Evolutionary conservation across 257 asterid species (phyloP).

Genomic region (Marsdenia floribunda): DNA sequence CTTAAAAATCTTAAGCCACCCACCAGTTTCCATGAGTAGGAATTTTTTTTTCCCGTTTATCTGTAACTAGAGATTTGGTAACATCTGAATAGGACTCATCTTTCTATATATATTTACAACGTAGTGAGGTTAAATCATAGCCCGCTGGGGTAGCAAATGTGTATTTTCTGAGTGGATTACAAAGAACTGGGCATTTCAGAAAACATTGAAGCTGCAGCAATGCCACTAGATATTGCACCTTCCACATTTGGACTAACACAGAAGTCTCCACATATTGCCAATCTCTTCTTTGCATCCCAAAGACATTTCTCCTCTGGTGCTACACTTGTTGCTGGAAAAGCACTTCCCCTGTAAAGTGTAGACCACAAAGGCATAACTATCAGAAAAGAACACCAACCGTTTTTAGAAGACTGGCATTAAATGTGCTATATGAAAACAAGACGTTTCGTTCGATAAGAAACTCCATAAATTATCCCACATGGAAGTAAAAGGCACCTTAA

Average conservation of each 20-base stretch:
- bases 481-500: background rate
- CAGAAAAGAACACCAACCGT: too few relatives aligned
- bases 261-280: slow-evolving; percentile 87
- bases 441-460: background rate
- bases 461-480: background rate
- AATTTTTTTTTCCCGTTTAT: background rate
- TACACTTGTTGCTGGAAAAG: slow-evolving; percentile 65
- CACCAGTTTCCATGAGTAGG: background rate
- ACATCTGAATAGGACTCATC: background rate
- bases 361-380: slow-evolving; percentile 8
- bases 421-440: background rate
- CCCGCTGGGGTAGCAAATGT: background rate
- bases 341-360: slow-evolving; percentile 70
- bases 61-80: background rate
- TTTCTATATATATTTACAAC: background rate
- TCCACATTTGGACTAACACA: slow-evolving; percentile 73
- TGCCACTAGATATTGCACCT: slow-evolving; percentile 79
- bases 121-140: background rate
- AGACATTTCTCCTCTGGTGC: slow-evolving; percentile 69
- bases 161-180: slow-evolving; percentile 11
- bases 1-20: background rate
- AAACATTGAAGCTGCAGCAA: slow-evolving; percentile 76
- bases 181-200: slow-evolving; percentile 33
- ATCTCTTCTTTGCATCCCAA: slow-evolving; percentile 55
- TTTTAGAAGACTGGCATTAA: background rate